Evolutionary conservation across 2,329 filamentous ascomycete species (phyloP).

Genomic region (Seiridium cupressi): DNA sequence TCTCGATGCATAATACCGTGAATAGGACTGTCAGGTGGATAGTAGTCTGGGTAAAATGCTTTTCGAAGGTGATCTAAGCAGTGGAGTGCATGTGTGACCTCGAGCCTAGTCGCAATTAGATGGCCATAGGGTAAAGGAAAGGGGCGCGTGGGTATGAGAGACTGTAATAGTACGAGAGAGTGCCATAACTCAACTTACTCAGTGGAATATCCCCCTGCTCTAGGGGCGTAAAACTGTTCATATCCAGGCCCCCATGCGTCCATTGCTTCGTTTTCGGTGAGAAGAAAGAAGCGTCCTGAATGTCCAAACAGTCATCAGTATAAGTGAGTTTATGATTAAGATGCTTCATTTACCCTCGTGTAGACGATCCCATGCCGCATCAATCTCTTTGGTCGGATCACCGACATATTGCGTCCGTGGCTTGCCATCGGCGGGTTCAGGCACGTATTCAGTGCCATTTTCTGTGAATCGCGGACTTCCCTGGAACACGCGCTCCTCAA

Average conservation of each 20-base stretch:
- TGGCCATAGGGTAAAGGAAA: neutral
- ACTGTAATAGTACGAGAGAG: neutral
- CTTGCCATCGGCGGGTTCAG: neutral
- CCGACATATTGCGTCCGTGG: neutral
- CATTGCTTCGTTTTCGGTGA: neutral
- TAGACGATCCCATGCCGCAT: neutral
- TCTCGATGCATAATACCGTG: neutral
- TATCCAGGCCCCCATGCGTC: neutral
- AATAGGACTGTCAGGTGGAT: neutral
- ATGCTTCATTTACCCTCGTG: neutral
- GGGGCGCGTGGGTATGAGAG: neutral
- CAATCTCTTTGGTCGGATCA: neutral
- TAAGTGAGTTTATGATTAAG: neutral
- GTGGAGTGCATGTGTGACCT: neutral
- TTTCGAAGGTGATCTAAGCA: neutral
- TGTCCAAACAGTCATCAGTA: neutral
- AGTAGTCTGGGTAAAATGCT: neutral
- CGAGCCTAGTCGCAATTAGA: neutral
- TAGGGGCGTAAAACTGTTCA: neutral
- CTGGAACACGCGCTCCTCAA: neutral
- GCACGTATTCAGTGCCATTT: neutral
- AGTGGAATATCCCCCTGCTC: neutral
- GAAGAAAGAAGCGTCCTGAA: neutral
- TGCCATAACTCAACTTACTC: neutral
- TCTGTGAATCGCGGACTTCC: neutral